Evolutionary conservation across 2,329 filamentous ascomycete genomes (phyloP), one percentile per base, ranked within the genome.

Genomic region (Penicillium palitans): DNA sequence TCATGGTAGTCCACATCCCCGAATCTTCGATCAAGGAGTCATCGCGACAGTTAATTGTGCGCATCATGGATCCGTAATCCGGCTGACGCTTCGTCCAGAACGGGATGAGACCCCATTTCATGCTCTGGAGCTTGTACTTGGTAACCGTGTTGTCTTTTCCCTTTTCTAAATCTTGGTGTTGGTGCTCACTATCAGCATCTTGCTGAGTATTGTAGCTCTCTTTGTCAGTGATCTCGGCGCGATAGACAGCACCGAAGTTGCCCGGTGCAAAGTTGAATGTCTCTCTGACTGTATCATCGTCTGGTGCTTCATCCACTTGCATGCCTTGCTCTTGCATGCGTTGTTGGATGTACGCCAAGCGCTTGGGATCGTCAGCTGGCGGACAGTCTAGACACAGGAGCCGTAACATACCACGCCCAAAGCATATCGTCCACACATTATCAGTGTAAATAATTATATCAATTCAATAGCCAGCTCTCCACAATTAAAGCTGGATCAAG

Each of bases 91-190:
- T 96, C 4, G 90, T 96, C 93, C 93, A 98, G 74, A 89, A 96
- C 0, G 95, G 93, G 15, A 98, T 82, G 7, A 99, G 82, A 0
- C 93, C 95, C 95, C 95, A 99, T 82, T 91, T 93, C 90, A 98
- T 98, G 2, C 87, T 83, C 72, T 97, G 92, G 9, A 99, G 79
- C 74, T 90, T 93, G 78, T 96, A 96, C 65, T 78, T 86, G 10
- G 81, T 81, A 58, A 78, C 72, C 29, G 67, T 67, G 55, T 65
- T 56, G 17, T 61, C 33, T 27, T 35, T 56, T 42, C 31, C 47
- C 45, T 35, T 61, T 25, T 61, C 61, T n/a, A 60, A 17, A 33
- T 66, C 56, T 27, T 63, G 27, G 7, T 60, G 40, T 29, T 66
- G 59, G 46, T 57, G 64, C 40, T 52, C 55, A 15, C 5, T 33